Percentiles rank a stretch among this genome's conserved stretches.
Evolutionary conservation across 352 stramenopile species (phyloP).

Genomic region (Phytopythium litorale): DNA sequence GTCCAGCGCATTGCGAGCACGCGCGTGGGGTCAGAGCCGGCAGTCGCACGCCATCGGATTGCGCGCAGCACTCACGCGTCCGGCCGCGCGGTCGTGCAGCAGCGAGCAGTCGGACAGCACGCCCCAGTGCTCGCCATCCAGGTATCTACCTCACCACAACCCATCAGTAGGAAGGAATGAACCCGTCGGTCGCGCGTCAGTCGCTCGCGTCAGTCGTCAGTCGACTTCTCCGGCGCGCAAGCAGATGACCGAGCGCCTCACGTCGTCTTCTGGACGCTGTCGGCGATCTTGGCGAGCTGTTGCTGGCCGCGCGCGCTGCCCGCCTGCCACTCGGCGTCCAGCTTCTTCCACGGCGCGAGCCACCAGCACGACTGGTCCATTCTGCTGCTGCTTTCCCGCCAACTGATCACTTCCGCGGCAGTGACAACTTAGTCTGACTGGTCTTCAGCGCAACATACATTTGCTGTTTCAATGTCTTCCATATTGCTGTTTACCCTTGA

Average conservation of each 20-base stretch:
- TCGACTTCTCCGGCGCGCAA: background rate
- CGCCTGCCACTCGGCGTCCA: constrained; percentile 63
- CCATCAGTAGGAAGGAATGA: background rate
- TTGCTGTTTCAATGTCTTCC: background rate
- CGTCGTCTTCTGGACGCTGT: constrained; percentile 75
- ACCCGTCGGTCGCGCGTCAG: background rate
- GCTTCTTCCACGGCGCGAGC: constrained; percentile 51
- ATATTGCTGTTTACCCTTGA: background rate
- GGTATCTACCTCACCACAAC: constrained; percentile 32
- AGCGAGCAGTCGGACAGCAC: constrained; percentile 38
- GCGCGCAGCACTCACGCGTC: constrained; percentile 28
- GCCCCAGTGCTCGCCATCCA: constrained; percentile 63
- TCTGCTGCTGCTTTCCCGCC: background rate
- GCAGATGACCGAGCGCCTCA: constrained; percentile 14
- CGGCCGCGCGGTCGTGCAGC: constrained; percentile 43
- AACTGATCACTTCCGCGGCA: background rate
- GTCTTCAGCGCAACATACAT: background rate
- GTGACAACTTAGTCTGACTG: background rate
- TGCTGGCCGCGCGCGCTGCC: constrained; percentile 41
- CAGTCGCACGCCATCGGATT: background rate
- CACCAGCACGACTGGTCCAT: constrained; percentile 46
- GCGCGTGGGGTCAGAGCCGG: background rate
- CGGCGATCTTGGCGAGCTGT: constrained; percentile 60
- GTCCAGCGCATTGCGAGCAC: background rate
- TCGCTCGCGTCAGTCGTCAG: background rate